Conservation (phyloP, 2,329 filamentous ascomycete species). For the Colletotrichum incanum region DNA sequence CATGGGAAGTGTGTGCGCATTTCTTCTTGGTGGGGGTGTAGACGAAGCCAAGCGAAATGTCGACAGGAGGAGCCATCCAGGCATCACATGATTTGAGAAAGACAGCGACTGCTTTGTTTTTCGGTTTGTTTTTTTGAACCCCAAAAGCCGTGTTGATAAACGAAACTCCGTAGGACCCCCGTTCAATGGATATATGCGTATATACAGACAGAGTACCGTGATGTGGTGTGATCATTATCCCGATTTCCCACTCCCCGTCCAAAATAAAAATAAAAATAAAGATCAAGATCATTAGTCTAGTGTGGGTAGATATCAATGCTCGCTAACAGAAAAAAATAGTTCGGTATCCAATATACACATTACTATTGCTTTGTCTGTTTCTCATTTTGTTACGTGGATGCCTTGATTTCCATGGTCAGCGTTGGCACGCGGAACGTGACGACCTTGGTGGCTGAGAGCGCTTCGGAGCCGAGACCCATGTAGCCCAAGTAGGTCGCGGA, state of each 20-base stretch:
- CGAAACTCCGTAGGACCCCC: background rate
- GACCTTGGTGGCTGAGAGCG: slow-evolving; percentile 58
- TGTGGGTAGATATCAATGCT: slow-evolving; percentile 42
- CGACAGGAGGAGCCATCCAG: background rate
- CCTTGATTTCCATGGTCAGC: slow-evolving; percentile 53
- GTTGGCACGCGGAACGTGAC: slow-evolving; percentile 65
- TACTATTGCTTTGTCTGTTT: slow-evolving; percentile 18
- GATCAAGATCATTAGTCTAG: slow-evolving; percentile 38
- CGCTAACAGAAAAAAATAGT: slow-evolving; percentile 21
- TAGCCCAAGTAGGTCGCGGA: slow-evolving; percentile 65
- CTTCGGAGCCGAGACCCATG: slow-evolving; percentile 67
- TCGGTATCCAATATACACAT: slow-evolving; percentile 36
- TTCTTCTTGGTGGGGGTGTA: background rate
- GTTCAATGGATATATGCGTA: slow-evolving; percentile 15
- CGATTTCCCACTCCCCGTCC: background rate
- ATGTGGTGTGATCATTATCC: slow-evolving; percentile 34
- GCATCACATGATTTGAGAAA: background rate
- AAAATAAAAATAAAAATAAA: too few relatives aligned
- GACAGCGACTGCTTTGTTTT: too few relatives aligned
- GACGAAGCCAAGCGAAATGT: slow-evolving; percentile 5
- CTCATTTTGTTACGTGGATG: background rate
- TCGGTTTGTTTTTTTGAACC: background rate
- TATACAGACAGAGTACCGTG: slow-evolving; percentile 19
- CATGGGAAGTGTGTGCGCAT: background rate
- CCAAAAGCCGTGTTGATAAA: background rate